A percentile compares a stretch with the other conserved stretches of the same genome.
Conservation (phyloP, 306 rosid species). For the Nissolia schottii region DNA sequence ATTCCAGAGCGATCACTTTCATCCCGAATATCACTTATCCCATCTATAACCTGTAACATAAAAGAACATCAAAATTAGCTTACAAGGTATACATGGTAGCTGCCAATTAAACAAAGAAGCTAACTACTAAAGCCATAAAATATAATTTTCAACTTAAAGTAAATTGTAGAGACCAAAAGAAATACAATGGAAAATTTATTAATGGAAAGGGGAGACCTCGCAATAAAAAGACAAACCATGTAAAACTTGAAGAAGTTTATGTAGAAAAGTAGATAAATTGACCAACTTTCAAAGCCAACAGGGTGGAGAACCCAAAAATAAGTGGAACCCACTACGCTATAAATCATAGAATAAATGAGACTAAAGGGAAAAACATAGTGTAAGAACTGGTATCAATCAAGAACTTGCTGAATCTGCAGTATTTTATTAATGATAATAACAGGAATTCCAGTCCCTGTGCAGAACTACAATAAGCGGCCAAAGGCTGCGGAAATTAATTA, state of each 20-base stretch:
- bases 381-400: too few relatives aligned
- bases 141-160: neutral
- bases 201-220: neutral
- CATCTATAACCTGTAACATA: constrained; percentile 65
- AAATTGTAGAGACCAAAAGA: neutral
- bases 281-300: neutral
- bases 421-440: too few relatives aligned
- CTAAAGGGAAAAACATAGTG: too few relatives aligned
- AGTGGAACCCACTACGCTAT: neutral
- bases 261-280: neutral
- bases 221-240: neutral
- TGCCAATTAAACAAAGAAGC: neutral
- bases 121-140: neutral
- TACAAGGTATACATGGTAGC: neutral
- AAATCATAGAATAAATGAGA: neutral
- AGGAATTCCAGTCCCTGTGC: too few relatives aligned
- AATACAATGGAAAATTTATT: neutral
- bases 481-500: too few relatives aligned
- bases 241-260: neutral
- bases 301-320: neutral
- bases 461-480: too few relatives aligned
- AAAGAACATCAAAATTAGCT: neutral
- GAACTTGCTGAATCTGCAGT: too few relatives aligned
- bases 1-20: constrained; percentile 98
- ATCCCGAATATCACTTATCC: constrained; percentile 91